Evolutionary conservation across 2,329 filamentous ascomycete species (phyloP), one percentile per base, ranked within the genome.

Genomic region (Chaetomiaceae sp.): DNA sequence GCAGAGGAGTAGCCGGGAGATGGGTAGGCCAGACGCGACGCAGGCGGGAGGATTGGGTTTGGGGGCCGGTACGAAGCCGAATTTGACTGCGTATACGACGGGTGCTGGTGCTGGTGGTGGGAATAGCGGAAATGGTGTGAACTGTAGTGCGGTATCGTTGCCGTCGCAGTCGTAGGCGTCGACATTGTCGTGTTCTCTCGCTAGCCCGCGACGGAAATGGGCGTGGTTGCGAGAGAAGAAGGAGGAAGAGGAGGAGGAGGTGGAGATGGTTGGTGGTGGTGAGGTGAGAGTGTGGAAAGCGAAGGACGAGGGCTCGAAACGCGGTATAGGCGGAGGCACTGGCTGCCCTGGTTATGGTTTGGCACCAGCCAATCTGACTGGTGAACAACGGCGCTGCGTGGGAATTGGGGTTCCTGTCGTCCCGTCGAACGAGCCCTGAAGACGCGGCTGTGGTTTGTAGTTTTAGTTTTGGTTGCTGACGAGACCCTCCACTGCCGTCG

Each of bases 151-250:
- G 84, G 84, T 66, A 89, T 77, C 62, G 84, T 86, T 66, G 84
- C 84, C 69, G 85, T 87, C 65, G 85, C 85, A 66, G 85, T 87
- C 58, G 87, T 89, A 62, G 88, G 87, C 63, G 87, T 90, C 77
- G 88, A 91, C 88, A 92, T 91, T 69, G 51, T 63, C 53, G 48
- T 53, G 48, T 47, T 53, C 34, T 56, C 34, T 56, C 36, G 47
- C 45, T 45, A 38, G 29, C 56, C 42, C 29, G 53, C 40, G 49
- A 44, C 48, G 33, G 53, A 50, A 48, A 50, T 37, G 48, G 44
- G 50, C 47, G 53, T 54, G 54, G 51, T 33, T 41, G 43, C 41
- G 42, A 51, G 45, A 44, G 44, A 49, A 51, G 42, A 7, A 34
- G 29, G n/a, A n/a, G n/a, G n/a, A n/a, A 14, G 9, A 18, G 27